Evolutionary conservation across 164 flowering plant species (phyloP).

Genomic region (Vitis cinerea): DNA sequence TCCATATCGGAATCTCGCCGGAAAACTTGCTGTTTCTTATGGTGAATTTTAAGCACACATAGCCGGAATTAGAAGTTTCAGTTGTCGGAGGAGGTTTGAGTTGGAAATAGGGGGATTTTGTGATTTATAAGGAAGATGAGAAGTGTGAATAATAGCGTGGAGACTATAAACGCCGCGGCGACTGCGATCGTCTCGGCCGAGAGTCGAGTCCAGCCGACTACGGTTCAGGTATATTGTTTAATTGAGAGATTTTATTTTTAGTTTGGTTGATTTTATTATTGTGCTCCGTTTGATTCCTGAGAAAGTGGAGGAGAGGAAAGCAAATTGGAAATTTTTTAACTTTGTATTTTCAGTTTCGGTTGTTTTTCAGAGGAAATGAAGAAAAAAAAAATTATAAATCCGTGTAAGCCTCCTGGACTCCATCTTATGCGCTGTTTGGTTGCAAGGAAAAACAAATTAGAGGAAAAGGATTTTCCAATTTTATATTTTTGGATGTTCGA

Average conservation of each 20-base stretch:
- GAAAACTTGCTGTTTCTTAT: background rate
- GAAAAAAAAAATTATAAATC: too few relatives aligned
- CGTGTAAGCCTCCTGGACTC: background rate
- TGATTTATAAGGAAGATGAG: constrained; percentile 19
- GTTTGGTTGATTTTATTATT: background rate
- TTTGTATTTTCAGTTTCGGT: too few relatives aligned
- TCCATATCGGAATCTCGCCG: constrained; percentile 6
- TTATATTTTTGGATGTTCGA: too few relatives aligned
- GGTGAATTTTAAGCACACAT: background rate
- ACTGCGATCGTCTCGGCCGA: constrained; percentile 65
- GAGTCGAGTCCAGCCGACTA: constrained; percentile 48
- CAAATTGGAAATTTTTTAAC: too few relatives aligned
- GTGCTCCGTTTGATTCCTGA: background rate
- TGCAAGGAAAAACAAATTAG: background rate
- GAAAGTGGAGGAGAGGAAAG: background rate
- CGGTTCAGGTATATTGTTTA: constrained; percentile 34
- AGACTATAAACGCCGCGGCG: constrained; percentile 68
- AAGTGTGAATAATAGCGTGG: constrained; percentile 41
- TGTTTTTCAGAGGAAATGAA: too few relatives aligned
- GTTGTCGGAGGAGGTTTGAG: background rate
- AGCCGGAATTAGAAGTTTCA: background rate
- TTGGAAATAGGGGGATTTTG: background rate
- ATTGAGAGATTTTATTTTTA: background rate
- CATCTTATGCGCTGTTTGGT: background rate
- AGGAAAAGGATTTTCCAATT: too few relatives aligned